Base-by-base conservation (phyloP, 2,329 filamentous ascomycete species). In the Cladophialophora bantiana region DNA sequence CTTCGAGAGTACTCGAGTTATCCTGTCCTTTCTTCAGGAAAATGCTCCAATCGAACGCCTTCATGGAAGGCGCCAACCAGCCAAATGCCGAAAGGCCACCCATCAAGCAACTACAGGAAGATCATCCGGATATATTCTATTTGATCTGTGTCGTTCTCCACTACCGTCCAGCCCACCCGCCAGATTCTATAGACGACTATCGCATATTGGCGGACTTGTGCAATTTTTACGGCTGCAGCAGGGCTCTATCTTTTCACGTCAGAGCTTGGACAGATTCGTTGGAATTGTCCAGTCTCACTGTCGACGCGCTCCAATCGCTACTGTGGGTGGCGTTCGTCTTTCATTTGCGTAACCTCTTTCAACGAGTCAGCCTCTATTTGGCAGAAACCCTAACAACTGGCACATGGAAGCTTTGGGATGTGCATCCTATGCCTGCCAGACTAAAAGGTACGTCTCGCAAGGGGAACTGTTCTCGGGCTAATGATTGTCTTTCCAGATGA, bases 161-260 rank as follows among this genome's bases (percentile, higher is more conserved):
- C 40, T 59, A 45, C 36, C 54, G 18, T 18, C 53, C 53, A 42
- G 18, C 59, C 38, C 12, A 58, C 3, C 54, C 35, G 12, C 53
- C 36, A 32, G 20, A 52, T 1, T 50, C 53, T 15, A 59, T 59
- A 10, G 54, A 58, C n/a, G 62, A 64, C 2, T 59, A 20, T 7
- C 26, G 20, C 20, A 18, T 35, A 3, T 48, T 64, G 2, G 62
- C 62, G 15, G 54, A 58, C 32, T 15, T 64, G 38, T 64, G 62
- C 38, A 48, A 64, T 59, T 59, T 64, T 26, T 64, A 64, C 50
- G 62, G 62, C n/a, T 64, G 62, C 35, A 20, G 10, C n/a, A 3
- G n/a, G 18, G 53, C 62, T 45, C n/a, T 64, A n/a, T 58, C 62
- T n/a, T 15, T 59, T 59, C 54, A 64, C 18, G 40, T 35, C 18